phyloP scores from a whole-genome alignment of 208 protist species.

The Crithidia fasciculata region DNA sequence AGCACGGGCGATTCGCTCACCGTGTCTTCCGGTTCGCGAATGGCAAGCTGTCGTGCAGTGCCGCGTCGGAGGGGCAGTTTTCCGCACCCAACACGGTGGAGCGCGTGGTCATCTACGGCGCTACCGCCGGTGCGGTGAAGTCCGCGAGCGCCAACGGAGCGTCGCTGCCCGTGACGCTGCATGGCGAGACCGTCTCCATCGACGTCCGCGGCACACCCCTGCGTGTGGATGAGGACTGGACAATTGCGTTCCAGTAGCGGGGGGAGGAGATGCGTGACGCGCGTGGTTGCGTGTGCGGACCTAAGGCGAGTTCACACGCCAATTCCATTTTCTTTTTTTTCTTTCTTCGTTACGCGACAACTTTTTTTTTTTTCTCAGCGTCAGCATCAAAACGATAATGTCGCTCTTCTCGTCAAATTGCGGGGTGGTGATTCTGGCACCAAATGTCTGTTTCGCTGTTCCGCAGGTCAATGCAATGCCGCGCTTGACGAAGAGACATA shows the following conservation, averaged over 20 bases:
- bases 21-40: constrained; percentile 44
- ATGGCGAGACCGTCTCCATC: constrained; percentile 15
- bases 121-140: background rate
- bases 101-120: constrained; percentile 46
- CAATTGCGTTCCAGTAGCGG: constrained; percentile 13
- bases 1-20: constrained; percentile 46
- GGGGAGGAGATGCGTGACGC: background rate
- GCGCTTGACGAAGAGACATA: too few species aligned
- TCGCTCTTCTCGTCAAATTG: too few species aligned
- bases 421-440: background rate
- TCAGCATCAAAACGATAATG: background rate
- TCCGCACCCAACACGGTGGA: constrained; percentile 53
- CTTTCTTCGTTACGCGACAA: background rate
- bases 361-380: background rate
- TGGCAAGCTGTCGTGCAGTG: constrained; percentile 32
- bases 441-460: background rate
- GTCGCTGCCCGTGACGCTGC: constrained; percentile 17
- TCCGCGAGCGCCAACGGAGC: constrained; percentile 1
- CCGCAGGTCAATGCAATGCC: background rate
- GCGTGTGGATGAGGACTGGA: constrained; percentile 18
- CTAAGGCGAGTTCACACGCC: background rate
- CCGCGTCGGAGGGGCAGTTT: constrained; percentile 23
- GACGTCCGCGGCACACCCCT: constrained; percentile 12
- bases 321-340: constrained; percentile 2
- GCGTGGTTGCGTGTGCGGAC: too few species aligned